A percentile compares a stretch with the other conserved stretches of the same genome.
Evolutionary conservation across 2,329 filamentous ascomycete species (phyloP).

Genomic region (Cordyceps farinosa): DNA sequence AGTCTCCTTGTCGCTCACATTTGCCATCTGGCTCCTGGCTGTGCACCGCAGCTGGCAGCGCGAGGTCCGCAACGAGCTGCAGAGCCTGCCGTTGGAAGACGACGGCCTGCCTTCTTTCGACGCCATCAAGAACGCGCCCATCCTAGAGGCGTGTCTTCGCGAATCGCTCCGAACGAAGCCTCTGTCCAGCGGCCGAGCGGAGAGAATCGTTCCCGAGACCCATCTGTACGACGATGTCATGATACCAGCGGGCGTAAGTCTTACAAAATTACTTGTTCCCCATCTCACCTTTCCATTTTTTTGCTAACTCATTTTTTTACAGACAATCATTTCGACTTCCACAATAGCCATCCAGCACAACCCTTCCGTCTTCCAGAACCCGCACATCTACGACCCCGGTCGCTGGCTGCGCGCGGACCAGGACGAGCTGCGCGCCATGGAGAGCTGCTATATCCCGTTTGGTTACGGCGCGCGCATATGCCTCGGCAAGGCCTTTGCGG

Average conservation of each 20-base stretch:
- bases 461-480: constrained; percentile 2
- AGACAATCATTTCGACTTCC: constrained; percentile 5
- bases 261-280: background rate
- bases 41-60: constrained; percentile 11
- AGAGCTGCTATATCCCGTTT: constrained; percentile 7
- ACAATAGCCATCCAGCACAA: constrained; percentile 7
- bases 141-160: constrained; percentile 1
- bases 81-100: background rate
- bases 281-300: background rate
- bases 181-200: constrained; percentile 5
- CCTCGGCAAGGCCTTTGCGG: background rate
- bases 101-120: constrained; percentile 1
- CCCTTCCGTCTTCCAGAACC: constrained; percentile 6
- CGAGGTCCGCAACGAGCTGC: background rate
- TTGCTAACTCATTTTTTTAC: background rate
- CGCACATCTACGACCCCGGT: constrained; percentile 8
- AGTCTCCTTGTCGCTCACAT: background rate
- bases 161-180: constrained; percentile 8
- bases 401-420: constrained; percentile 10
- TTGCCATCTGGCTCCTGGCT: constrained; percentile 5
- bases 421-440: constrained; percentile 6
- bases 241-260: constrained; percentile 4
- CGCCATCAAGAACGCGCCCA: constrained; percentile 7
- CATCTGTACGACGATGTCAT: constrained; percentile 3
- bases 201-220: constrained; percentile 4